phyloP scores from a whole-genome alignment of 257 asterid genomes.

The Thymus quinquecostatus region DNA sequence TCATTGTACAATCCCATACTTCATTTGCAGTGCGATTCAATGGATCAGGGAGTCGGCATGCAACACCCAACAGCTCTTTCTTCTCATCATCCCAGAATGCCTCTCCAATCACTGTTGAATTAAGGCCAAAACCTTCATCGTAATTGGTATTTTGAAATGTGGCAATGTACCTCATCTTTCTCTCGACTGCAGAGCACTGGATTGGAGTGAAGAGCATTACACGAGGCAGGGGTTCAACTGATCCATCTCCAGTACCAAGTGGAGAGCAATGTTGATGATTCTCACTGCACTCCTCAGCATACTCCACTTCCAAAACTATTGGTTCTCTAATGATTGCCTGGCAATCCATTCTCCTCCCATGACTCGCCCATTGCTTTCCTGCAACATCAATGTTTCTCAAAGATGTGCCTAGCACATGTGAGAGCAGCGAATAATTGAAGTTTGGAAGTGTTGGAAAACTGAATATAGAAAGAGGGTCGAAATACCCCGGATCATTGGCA shows the following conservation, averaged over 20 bases:
- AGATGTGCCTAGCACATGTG: neutral
- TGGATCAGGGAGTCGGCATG: constrained; percentile 50
- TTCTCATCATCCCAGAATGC: constrained; percentile 33
- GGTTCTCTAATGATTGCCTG: no score
- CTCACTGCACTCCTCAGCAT: constrained; percentile 40
- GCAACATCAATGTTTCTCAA: constrained; percentile 3
- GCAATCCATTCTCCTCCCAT: no score
- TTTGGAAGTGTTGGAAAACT: constrained; percentile 34
- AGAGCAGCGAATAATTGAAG: constrained; percentile 49
- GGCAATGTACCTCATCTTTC: no score
- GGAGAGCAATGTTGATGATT: constrained; percentile 36
- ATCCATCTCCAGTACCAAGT: neutral
- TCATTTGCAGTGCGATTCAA: constrained; percentile 18
- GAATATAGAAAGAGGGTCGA: constrained; percentile 51
- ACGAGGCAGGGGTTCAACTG: constrained; percentile 31
- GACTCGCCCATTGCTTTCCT: constrained; percentile 30
- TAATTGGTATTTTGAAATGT: constrained; percentile 29
- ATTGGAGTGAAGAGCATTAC: constrained; percentile 40
- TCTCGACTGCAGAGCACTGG: constrained; percentile 46
- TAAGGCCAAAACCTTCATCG: constrained; percentile 27
- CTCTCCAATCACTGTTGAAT: constrained; percentile 42
- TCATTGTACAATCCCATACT: constrained; percentile 55
- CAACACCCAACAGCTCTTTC: constrained; percentile 49
- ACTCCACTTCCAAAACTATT: constrained; percentile 30
- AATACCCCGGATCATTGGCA: constrained; percentile 36